phyloP scores from a whole-genome alignment of 2,329 filamentous ascomycete species.

The Stromatinia cepivora region DNA sequence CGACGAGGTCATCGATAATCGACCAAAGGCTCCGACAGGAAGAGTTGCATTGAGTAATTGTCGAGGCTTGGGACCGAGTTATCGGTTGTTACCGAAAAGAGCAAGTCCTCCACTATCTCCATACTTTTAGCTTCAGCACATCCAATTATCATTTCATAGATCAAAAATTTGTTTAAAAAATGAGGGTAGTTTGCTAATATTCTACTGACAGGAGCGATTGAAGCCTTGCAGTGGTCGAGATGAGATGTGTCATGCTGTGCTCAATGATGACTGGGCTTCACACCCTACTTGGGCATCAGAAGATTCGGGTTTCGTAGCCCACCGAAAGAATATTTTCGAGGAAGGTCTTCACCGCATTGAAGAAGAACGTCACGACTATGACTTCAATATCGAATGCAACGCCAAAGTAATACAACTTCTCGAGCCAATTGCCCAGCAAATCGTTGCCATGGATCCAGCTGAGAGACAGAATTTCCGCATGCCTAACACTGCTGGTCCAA shows the following conservation, averaged over 20 bases:
- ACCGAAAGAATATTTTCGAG: constrained; percentile 94
- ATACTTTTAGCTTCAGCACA: background rate
- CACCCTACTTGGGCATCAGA: constrained; percentile 99
- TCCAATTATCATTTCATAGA: background rate
- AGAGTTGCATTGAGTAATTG: constrained; percentile 94
- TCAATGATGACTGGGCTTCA: constrained; percentile 98
- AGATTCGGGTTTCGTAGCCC: constrained; percentile 95
- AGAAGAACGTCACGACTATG: constrained; percentile 97
- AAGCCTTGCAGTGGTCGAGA: constrained; percentile 93
- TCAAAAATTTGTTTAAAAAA: background rate
- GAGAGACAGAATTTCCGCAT: constrained; percentile 77
- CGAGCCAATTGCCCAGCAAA: constrained; percentile 89
- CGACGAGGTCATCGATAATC: constrained; percentile 77
- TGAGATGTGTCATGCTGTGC: constrained; percentile 86
- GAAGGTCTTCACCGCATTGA: constrained; percentile 94
- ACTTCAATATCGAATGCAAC: constrained; percentile 96
- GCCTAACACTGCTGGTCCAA: constrained; percentile 83
- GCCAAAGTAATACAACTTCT: constrained; percentile 93
- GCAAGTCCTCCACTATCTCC: constrained; percentile 46
- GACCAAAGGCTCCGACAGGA: constrained; percentile 71
- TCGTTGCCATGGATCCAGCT: constrained; percentile 72
- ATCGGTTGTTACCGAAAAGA: constrained; percentile 84
- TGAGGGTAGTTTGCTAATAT: constrained; percentile 14
- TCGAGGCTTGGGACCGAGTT: constrained; percentile 92
- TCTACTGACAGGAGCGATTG: constrained; percentile 64